These are phyloP conservation scores for Naematelia aurantialba DNA, from an alignment of 768 basidiomycete species.

Conservation along the genomic window DNA sequence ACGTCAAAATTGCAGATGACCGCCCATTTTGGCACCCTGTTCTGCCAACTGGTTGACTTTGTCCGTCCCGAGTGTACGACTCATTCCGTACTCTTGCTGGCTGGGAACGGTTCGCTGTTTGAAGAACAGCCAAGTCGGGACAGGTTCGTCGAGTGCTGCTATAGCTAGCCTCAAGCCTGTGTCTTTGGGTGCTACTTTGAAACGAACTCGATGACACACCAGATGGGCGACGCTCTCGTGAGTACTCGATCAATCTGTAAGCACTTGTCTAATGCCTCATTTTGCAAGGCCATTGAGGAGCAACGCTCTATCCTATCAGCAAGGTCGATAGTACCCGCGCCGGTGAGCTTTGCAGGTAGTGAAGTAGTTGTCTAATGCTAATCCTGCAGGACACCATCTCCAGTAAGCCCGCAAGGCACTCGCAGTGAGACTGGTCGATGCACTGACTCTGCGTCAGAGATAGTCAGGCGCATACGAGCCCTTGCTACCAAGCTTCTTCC, in stretches of 20 bases:
- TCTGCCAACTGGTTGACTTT: too few species aligned
- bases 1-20: too few species aligned
- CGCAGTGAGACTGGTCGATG: background rate
- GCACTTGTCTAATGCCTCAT: background rate
- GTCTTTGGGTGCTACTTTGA: too few species aligned
- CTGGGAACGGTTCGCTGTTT: background rate
- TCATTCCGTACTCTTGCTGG: background rate
- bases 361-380: too few species aligned
- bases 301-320: conserved; percentile 43
- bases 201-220: too few species aligned
- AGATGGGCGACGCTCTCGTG: conserved; percentile 45
- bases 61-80: background rate
- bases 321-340: conserved; percentile 32
- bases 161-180: too few species aligned
- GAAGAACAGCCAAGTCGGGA: too few species aligned
- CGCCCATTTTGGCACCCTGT: too few species aligned
- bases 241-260: background rate
- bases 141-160: too few species aligned
- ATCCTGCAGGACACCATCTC: conserved; percentile 42
- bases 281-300: conserved; percentile 42
- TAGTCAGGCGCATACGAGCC: conserved; percentile 73
- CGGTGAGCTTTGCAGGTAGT: conserved; percentile 28
- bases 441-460: conserved; percentile 55
- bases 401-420: conserved; percentile 21
- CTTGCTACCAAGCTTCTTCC: conserved; percentile 73